Evolutionary conservation across 768 basidiomycete species (phyloP).

Genomic region (Pulveroboletus sp.): DNA sequence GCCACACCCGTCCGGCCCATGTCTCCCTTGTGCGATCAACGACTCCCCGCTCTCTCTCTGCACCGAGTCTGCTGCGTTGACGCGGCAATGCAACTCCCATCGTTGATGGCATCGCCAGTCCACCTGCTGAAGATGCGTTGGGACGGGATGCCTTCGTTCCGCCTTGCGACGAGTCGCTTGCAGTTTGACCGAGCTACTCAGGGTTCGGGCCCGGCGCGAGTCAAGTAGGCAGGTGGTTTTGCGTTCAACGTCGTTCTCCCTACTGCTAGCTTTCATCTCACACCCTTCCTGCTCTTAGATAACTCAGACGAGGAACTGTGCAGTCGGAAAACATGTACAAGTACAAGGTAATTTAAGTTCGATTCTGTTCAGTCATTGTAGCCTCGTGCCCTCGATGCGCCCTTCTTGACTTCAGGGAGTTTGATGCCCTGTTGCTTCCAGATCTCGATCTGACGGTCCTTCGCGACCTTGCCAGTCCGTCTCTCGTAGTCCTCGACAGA

Average conservation of each 20-base stretch:
- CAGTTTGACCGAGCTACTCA: constrained; percentile 16
- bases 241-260: background rate
- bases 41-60: too few species aligned
- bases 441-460: constrained; percentile 68
- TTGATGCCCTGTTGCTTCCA: constrained; percentile 64
- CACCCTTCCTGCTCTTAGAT: background rate
- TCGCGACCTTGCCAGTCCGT: constrained; percentile 59
- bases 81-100: background rate
- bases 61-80: constrained; percentile 4
- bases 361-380: constrained; percentile 52
- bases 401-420: constrained; percentile 29
- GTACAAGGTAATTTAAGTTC: constrained; percentile 6
- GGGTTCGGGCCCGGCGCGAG: constrained; percentile 2
- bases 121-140: constrained; percentile 10
- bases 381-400: constrained; percentile 40
- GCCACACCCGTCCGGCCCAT: too few species aligned
- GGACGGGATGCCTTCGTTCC: constrained; percentile 18
- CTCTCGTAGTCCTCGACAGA: constrained; percentile 69
- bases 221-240: constrained; percentile 3
- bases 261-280: too few species aligned
- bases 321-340: background rate
- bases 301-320: background rate
- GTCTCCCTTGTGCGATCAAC: too few species aligned
- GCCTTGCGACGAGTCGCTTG: constrained; percentile 18
- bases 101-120: background rate